Evolutionary conservation across 83 land plant genomes (phyloP).

Genomic region (Thuja plicata): DNA sequence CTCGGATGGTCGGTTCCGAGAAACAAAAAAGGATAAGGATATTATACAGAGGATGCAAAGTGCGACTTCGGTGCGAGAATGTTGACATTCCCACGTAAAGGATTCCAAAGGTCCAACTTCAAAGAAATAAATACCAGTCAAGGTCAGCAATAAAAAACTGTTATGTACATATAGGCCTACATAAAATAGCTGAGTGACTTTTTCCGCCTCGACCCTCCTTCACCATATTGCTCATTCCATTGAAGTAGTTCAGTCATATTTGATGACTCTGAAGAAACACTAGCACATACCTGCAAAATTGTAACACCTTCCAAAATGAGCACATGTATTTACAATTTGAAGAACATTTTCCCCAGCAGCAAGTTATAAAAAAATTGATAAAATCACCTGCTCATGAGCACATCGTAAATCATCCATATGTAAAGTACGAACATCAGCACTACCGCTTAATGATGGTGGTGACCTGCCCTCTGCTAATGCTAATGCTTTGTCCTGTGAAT

Average conservation of each 20-base stretch:
- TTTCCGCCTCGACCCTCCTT: slow-evolving; percentile 86
- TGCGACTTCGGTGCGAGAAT: not conserved
- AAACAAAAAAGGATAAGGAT: not conserved
- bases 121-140: not conserved
- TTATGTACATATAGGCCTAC: slow-evolving; percentile 30
- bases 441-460: slow-evolving; percentile 41
- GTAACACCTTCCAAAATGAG: not conserved
- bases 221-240: slow-evolving; percentile 90
- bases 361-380: not conserved
- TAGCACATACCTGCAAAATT: slow-evolving; percentile 68
- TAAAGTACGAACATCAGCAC: slow-evolving; percentile 73
- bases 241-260: slow-evolving; percentile 80
- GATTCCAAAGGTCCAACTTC: not conserved
- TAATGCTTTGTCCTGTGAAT: slow-evolving; percentile 63
- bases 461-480: slow-evolving; percentile 67
- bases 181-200: slow-evolving; percentile 80
- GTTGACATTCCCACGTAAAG: slow-evolving; percentile 3
- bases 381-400: slow-evolving; percentile 77
- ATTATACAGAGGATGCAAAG: slow-evolving; percentile 4
- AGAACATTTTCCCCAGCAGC: not conserved
- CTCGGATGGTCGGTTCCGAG: slow-evolving; percentile 8
- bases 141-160: not conserved
- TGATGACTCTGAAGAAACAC: slow-evolving; percentile 75
- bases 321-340: not conserved
- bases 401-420: slow-evolving; percentile 80